A percentile compares a stretch with the other conserved stretches of the same genome.
These are phyloP conservation scores for cucumber (Cucumis sativus) DNA, from an alignment of 306 rosid genomes.

Conservation along the genomic window Cucumber_9930_V3 NC_026655.2:32133501-32134000, in stretches of 20 bases:
- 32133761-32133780: constrained; percentile 65
- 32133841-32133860: constrained; percentile 46
- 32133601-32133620: constrained; percentile 56
- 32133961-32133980: constrained; percentile 6
- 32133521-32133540: constrained; percentile 54
- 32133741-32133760: constrained; percentile 49
- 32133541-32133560: constrained; percentile 57
- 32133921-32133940: constrained; percentile 61
- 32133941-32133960: constrained; percentile 47
- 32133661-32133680: constrained; percentile 86
- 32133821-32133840: constrained; percentile 76
- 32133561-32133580: constrained; percentile 54
- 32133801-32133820: constrained; percentile 68
- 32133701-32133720: constrained; percentile 55
- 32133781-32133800: constrained; percentile 64
- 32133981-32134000: background rate
- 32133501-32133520: constrained; percentile 39
- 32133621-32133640: constrained; percentile 39
- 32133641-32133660: constrained; percentile 66
- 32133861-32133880: constrained; percentile 57
- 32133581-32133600: constrained; percentile 83
- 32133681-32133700: constrained; percentile 63
- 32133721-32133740: constrained; percentile 37
- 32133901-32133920: constrained; percentile 67
- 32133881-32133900: constrained; percentile 74